phyloP scores from a whole-genome alignment of 2,329 filamentous ascomycete genomes.

The Chaetomiaceae sp. region DNA sequence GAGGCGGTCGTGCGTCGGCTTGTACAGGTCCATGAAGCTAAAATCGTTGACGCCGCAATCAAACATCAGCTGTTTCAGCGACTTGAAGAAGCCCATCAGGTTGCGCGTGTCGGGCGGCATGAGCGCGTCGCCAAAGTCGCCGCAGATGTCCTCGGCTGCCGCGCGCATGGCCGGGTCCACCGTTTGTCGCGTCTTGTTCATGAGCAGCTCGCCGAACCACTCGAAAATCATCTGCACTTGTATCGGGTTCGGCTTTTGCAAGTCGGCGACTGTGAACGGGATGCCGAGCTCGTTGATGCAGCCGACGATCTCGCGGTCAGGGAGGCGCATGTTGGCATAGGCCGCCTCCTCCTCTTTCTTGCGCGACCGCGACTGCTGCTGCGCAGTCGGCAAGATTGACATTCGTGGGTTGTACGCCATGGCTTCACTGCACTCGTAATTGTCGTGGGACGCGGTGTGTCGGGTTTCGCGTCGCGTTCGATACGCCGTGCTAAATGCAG shows the following conservation, averaged over 20 bases:
- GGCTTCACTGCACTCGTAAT: slow-evolving; percentile 12
- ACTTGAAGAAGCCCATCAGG: slow-evolving; percentile 91
- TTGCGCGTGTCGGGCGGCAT: slow-evolving; percentile 84
- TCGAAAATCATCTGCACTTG: slow-evolving; percentile 98
- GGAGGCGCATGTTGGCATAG: slow-evolving; percentile 54
- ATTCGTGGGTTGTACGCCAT: slow-evolving; percentile 57
- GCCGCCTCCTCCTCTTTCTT: slow-evolving; percentile 56
- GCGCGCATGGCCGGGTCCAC: slow-evolving; percentile 94
- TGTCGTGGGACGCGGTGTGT: background rate
- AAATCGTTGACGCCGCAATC: slow-evolving; percentile 94
- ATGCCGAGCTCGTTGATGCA: slow-evolving; percentile 98
- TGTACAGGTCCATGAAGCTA: slow-evolving; percentile 84
- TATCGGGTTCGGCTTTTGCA: slow-evolving; percentile 88
- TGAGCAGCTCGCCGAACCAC: slow-evolving; percentile 90
- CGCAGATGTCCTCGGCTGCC: slow-evolving; percentile 79
- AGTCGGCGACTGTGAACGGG: slow-evolving; percentile 75
- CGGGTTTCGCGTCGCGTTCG: slow-evolving; percentile 4
- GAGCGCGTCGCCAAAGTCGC: slow-evolving; percentile 71
- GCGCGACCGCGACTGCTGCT: slow-evolving; percentile 47
- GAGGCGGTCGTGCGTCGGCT: slow-evolving; percentile 81
- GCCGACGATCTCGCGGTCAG: slow-evolving; percentile 78
- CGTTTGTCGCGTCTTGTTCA: slow-evolving; percentile 88
- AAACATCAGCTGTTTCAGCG: slow-evolving; percentile 68
- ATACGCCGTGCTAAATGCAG: no score
- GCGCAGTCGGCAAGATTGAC: slow-evolving; percentile 52